Evolutionary conservation across 345 rosid genomes (phyloP), one percentile per base, ranked within the genome.

Genomic region (Jatropha curcas): DNA sequence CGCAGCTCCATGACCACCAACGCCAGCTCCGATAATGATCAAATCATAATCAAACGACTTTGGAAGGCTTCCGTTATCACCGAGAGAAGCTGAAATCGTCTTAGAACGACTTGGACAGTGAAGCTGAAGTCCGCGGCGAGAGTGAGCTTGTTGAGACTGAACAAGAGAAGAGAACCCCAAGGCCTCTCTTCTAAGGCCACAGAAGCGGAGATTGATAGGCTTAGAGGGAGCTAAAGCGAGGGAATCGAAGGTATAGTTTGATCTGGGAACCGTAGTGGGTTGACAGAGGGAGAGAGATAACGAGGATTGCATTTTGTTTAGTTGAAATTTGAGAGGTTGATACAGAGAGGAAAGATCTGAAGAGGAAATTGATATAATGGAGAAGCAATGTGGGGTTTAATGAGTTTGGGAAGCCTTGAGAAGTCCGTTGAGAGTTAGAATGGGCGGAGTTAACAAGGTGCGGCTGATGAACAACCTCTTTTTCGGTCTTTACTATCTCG

Each of bases 1-100:
- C 1, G 97, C 99, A 67, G 99, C 97, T 41, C 99, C 98, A 55
- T 92, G 99, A 4, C 98, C 99, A 17, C 99, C 98, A 24, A 95
- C 99, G 60, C 98, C 99, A 50, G 99, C 98, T 35, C 99, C 99
- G 24, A 92, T 88, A 63, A 95, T 95, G 79, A 92, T 72, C 84
- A 95, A 78, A 80, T 92, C 99, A 74, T 95, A 95, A 75, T 95
- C 96, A 60, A 92, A 95, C 25, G 92, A 84, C 81, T 86, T 85
- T 0, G 89, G 80, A 2, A 91, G 79, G 71, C 84, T 85, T 30
- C 96, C 98, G 65, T 95, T 91, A 68, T 60, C 81, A 10, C 74
- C 68, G 4, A 74, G 48, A 14, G 90, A 79, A 76, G 96, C 87
- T 0, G 76, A 83, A 19, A 82, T 83, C 56, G 67, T 57, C 35